A percentile compares a stretch with the other conserved stretches of the same genome.
These are phyloP conservation scores for Chrysosphaeria jannelii DNA, from an alignment of 2,329 filamentous ascomycete species.

Conservation along the genomic window DNA sequence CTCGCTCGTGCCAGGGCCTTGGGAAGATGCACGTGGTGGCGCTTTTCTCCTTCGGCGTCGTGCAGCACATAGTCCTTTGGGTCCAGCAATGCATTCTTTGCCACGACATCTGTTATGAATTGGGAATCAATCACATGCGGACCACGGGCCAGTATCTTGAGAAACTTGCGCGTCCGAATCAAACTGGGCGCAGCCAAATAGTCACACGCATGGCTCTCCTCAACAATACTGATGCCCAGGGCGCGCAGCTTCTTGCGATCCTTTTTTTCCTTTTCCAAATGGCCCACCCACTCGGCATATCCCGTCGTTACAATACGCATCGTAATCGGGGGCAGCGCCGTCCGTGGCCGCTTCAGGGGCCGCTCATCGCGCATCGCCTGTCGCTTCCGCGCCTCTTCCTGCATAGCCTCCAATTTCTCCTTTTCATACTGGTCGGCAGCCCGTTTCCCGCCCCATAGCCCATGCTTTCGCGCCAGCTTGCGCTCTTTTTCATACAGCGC, in stretches of 20 bases:
- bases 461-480: constrained; percentile 32
- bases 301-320: constrained; percentile 61
- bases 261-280: constrained; percentile 41
- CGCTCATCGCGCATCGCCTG: constrained; percentile 9
- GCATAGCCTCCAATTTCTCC: constrained; percentile 20
- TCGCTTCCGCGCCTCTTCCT: constrained; percentile 18
- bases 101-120: constrained; percentile 53
- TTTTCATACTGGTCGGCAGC: constrained; percentile 27
- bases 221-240: constrained; percentile 52
- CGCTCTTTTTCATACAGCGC: constrained; percentile 78
- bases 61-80: constrained; percentile 34
- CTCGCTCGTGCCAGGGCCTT: constrained; percentile 40
- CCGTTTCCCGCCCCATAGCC: constrained; percentile 29
- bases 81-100: constrained; percentile 31
- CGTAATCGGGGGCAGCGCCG: constrained; percentile 29
- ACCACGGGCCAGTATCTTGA: constrained; percentile 57
- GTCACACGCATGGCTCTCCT: constrained; percentile 47
- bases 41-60: constrained; percentile 43
- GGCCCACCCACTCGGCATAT: constrained; percentile 52
- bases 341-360: constrained; percentile 30
- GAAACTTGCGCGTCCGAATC: constrained; percentile 78
- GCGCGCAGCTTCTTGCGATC: constrained; percentile 59
- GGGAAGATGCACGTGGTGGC: constrained; percentile 35
- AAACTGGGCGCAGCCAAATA: constrained; percentile 69
- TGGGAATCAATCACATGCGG: constrained; percentile 46